These are phyloP conservation scores for Fusarium albosuccineum DNA, from an alignment of 2,329 filamentous ascomycete genomes.

Conservation along the genomic window DNA sequence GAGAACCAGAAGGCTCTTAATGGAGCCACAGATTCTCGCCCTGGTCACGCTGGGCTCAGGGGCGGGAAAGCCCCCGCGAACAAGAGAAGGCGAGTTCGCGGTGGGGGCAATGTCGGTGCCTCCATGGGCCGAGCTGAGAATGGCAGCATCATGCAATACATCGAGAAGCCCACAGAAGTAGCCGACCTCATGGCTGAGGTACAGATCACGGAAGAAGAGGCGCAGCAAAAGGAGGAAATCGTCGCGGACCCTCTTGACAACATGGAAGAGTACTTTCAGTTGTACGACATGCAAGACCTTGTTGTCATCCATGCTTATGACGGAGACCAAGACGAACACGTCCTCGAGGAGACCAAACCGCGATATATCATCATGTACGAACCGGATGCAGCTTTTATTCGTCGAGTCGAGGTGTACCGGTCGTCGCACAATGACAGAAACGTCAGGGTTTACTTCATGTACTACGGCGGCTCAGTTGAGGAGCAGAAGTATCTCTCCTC, in stretches of 20 bases:
- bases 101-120: constrained; percentile 74
- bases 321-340: constrained; percentile 93
- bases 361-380: constrained; percentile 99
- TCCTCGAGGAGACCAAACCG: constrained; percentile 94
- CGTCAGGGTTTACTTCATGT: constrained; percentile 95
- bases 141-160: constrained; percentile 80
- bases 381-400: constrained; percentile 93
- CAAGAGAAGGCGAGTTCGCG: constrained; percentile 87
- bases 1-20: constrained; percentile 84
- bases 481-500: constrained; percentile 92
- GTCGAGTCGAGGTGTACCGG: constrained; percentile 93
- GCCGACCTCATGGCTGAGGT: constrained; percentile 86
- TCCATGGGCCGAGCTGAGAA: constrained; percentile 75
- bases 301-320: constrained; percentile 94
- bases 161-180: constrained; percentile 87
- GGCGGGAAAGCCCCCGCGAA: constrained; percentile 78
- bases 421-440: constrained; percentile 92
- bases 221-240: constrained; percentile 81
- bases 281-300: constrained; percentile 92
- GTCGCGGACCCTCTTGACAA: constrained; percentile 83
- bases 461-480: constrained; percentile 94
- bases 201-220: constrained; percentile 82
- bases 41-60: constrained; percentile 60
- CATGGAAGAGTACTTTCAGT: constrained; percentile 91
- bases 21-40: constrained; percentile 71